phyloP scores from a whole-genome alignment of 75 land plant genomes.

The Sequoiadendron giganteum region DNA sequence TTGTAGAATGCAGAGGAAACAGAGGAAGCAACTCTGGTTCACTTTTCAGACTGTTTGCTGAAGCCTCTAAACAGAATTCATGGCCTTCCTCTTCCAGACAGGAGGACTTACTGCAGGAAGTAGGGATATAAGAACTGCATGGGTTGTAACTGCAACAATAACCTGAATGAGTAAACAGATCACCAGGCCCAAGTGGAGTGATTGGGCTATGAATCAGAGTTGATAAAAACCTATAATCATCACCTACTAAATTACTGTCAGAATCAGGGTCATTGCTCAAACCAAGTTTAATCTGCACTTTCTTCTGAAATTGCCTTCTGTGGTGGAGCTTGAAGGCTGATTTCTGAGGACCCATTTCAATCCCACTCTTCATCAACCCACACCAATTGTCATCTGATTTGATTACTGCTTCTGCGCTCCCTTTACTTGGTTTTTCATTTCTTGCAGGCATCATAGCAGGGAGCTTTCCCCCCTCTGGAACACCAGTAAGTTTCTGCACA shows the following conservation, averaged over 20 bases:
- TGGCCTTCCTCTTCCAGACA: background rate
- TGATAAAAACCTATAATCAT: background rate
- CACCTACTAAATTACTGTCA: no score
- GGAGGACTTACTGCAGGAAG: background rate
- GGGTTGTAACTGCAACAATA: background rate
- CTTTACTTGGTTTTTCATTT: conserved; percentile 2
- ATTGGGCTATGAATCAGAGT: background rate
- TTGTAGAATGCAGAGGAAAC: conserved; percentile 8
- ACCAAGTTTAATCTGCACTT: background rate
- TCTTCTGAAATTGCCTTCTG: background rate
- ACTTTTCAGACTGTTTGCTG: background rate
- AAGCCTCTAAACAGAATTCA: background rate
- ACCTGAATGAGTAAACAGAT: background rate
- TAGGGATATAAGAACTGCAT: background rate
- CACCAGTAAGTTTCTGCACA: conserved; percentile 42
- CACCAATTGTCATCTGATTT: background rate
- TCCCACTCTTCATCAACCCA: background rate
- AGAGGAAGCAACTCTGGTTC: conserved; percentile 6
- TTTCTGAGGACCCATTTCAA: background rate
- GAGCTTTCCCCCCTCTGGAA: conserved; percentile 21
- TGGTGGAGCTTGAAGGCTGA: conserved; percentile 7
- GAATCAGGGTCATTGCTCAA: background rate
- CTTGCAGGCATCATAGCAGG: conserved; percentile 19
- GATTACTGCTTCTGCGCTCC: background rate
- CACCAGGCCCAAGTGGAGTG: background rate